These are phyloP conservation scores for Beta macrorhiza DNA, from an alignment of 179 eudicot genomes.

Conservation along the genomic window DNA sequence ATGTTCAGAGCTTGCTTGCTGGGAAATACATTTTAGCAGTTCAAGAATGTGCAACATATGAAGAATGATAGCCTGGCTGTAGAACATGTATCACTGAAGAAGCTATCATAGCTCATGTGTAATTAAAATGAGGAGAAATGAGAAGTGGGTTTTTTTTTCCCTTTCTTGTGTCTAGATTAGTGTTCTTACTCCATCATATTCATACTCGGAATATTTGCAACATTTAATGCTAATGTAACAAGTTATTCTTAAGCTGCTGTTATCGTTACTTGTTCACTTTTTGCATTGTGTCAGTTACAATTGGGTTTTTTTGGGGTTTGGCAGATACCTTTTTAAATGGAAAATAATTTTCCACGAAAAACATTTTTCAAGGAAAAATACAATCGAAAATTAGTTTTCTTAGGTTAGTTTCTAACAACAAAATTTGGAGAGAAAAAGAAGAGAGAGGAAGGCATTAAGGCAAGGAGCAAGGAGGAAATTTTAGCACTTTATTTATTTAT, in stretches of 20 bases:
- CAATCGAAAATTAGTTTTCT: too few species aligned
- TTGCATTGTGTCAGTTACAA: not conserved
- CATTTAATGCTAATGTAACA: not conserved
- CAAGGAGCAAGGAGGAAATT: too few species aligned
- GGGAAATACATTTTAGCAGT: not conserved
- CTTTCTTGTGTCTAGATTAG: conserved; percentile 7
- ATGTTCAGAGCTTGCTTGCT: not conserved
- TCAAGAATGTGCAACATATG: not conserved
- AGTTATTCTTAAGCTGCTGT: not conserved
- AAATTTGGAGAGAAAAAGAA: too few species aligned
- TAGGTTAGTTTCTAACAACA: too few species aligned
- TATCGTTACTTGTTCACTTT: not conserved
- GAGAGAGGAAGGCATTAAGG: too few species aligned
- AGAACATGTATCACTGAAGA: conserved; percentile 15
- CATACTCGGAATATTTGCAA: not conserved
- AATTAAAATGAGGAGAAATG: not conserved
- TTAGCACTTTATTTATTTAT: too few species aligned
- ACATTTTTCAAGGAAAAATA: too few species aligned
- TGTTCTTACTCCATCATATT: not conserved
- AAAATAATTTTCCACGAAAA: too few species aligned
- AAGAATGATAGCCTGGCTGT: not conserved
- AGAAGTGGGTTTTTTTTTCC: conserved; percentile 1
- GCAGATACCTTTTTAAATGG: too few species aligned
- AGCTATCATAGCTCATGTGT: not conserved
- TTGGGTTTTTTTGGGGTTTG: too few species aligned